Base-by-base conservation (phyloP, 139 green algal species). In the Eudorina sp. region DNA sequence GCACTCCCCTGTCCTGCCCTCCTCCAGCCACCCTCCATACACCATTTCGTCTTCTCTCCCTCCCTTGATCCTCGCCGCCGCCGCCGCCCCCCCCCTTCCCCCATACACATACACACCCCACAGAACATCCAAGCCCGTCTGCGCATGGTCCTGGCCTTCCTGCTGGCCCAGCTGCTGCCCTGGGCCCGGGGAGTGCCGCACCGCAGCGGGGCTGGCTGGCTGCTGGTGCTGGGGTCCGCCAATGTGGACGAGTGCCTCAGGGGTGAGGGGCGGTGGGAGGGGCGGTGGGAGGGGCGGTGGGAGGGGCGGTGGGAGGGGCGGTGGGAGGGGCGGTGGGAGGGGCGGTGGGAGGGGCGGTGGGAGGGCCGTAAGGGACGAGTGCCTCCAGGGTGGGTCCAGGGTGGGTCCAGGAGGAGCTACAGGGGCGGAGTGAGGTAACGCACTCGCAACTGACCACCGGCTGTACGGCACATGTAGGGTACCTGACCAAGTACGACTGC, bases 211-310 rank as follows among this genome's bases (percentile, higher is more conserved):
- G 27, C 25, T 14, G 96, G 97, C 34, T 99, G 97, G 82, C 90
- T 99, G 66, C 95, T 99, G 40, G 98, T 99, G 73, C 94, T 99
- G 72, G 97, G 97, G 18, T 95, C 84, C 69, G 96, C 97, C 40
- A 99, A 99, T 90, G 98, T 99, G 86, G 98, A 99, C 89, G 98
- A 99, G 90, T 95, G 92, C 19, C 93, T 99, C 58, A 68, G 96
- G 16, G 94, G 97, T n/a, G 97, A 97, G 91, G 77, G 92, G 23
- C 1, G 36, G 23, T 1, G 70, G 8, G 53, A n/a, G 76, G 19
- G 36, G 11, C 31, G 76, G 76, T n/a, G 76, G 27, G 11, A 0
- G 48, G 13, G 8, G 53, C 21, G 53, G 34, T 53, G 38, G 34
- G 25, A 40, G 4, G 36, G 38, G 77, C 11, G 53, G 18, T 9